Percentiles rank a stretch among this genome's conserved stretches.
Evolutionary conservation across 108 stramenopile genomes (phyloP).

Genomic region (Conticribra guillardii): DNA sequence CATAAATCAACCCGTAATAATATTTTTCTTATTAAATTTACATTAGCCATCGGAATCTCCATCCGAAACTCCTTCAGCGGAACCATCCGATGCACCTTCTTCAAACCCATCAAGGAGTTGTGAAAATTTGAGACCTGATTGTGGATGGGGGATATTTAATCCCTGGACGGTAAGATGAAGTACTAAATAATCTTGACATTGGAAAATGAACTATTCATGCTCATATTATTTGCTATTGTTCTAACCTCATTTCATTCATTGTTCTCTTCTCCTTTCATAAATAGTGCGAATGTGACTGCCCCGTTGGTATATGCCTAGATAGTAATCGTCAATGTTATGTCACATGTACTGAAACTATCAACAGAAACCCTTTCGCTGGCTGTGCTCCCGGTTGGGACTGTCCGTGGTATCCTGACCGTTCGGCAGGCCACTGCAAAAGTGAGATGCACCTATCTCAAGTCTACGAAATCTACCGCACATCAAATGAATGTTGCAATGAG

Average conservation of each 20-base stretch:
- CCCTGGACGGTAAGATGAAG: slow-evolving; percentile 6
- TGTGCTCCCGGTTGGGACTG: slow-evolving; percentile 22
- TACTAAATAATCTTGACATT: too few relatives aligned
- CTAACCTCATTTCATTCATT: too few relatives aligned
- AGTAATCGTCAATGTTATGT: slow-evolving; percentile 14
- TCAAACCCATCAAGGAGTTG: background rate
- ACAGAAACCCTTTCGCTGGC: slow-evolving; percentile 22
- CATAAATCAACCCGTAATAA: too few relatives aligned
- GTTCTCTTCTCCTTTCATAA: too few relatives aligned
- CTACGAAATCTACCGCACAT: slow-evolving; percentile 15
- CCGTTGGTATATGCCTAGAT: slow-evolving; percentile 17
- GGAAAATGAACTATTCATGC: too few relatives aligned
- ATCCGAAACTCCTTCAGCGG: background rate
- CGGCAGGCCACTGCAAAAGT: background rate
- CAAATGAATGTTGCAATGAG: slow-evolving; percentile 14
- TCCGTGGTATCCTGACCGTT: slow-evolving; percentile 9
- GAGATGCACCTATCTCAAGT: slow-evolving; percentile 1
- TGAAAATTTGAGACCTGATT: slow-evolving; percentile 4
- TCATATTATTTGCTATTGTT: too few relatives aligned
- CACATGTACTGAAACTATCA: slow-evolving; percentile 1
- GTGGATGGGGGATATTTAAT: slow-evolving; percentile 7
- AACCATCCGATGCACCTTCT: slow-evolving; percentile 1
- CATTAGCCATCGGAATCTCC: background rate
- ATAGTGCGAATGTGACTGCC: slow-evolving; percentile 19
- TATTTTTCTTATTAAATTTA: too few relatives aligned